phyloP scores from a whole-genome alignment of 306 rosid species.

The Quercus alba region DNA sequence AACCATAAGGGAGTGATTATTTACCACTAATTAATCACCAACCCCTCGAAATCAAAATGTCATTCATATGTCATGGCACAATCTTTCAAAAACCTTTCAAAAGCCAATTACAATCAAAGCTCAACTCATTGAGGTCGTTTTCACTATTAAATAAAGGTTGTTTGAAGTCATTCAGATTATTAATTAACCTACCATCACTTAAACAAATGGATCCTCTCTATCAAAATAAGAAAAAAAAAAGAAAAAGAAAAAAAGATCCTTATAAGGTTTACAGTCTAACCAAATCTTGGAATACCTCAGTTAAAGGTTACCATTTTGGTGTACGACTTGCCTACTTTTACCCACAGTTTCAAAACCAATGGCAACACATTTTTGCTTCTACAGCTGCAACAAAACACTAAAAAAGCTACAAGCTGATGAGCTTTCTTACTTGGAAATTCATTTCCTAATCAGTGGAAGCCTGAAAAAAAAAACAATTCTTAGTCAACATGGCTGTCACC shows the following conservation, averaged over 20 bases:
- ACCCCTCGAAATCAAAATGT: neutral
- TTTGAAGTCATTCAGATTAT: neutral
- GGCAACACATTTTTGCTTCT: neutral
- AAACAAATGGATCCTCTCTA: neutral
- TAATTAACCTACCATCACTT: neutral
- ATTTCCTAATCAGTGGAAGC: neutral
- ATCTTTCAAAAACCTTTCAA: neutral
- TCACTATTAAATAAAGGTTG: neutral
- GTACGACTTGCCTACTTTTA: neutral
- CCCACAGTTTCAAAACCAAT: slow-evolving; percentile 6
- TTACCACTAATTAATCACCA: too few relatives aligned
- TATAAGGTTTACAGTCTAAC: neutral
- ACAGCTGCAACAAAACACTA: neutral
- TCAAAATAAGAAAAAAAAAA: too few relatives aligned
- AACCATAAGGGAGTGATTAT: too few relatives aligned
- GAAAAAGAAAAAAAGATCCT: too few relatives aligned
- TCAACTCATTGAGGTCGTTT: neutral
- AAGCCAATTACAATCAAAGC: neutral
- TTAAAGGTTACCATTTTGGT: slow-evolving; percentile 2
- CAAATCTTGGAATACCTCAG: neutral
- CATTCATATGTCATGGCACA: neutral
- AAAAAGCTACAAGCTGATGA: neutral
- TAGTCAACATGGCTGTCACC: slow-evolving; percentile 23
- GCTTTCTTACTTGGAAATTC: neutral
- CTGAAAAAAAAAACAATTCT: neutral